These are phyloP conservation scores for Batkoa obscura DNA, from an alignment of 371 early-diverging fungal genomes.

Conservation along the genomic window DNA sequence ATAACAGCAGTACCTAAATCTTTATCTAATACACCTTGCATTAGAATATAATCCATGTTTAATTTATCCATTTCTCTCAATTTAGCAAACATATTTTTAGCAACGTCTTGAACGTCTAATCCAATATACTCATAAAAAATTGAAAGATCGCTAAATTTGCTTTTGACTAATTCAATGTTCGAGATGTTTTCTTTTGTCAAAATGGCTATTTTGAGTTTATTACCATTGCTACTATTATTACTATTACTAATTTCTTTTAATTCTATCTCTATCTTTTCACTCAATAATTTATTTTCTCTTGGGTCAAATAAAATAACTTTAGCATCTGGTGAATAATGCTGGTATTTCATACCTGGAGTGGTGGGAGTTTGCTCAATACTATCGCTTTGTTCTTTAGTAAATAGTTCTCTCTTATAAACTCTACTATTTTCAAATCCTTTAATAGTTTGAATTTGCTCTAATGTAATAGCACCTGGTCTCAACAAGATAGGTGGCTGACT, in stretches of 20 bases:
- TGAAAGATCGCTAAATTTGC: too few relatives aligned
- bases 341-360: conserved; percentile 98
- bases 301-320: conserved; percentile 57
- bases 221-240: background rate
- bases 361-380: conserved; percentile 58
- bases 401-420: conserved; percentile 56
- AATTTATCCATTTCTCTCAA: conserved; percentile 64
- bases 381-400: conserved; percentile 27
- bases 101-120: conserved; percentile 40
- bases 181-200: background rate
- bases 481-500: conserved; percentile 59
- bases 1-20: conserved; percentile 91
- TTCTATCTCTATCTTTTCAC: background rate
- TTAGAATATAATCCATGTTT: conserved; percentile 58
- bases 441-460: conserved; percentile 40
- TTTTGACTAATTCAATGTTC: too few relatives aligned
- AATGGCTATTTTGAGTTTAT: background rate
- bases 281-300: background rate
- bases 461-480: conserved; percentile 95
- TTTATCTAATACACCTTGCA: conserved; percentile 64
- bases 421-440: conserved; percentile 30
- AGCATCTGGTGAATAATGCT: conserved; percentile 93
- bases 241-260: too few relatives aligned
- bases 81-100: conserved; percentile 62
- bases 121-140: conserved; percentile 8